These are phyloP conservation scores for Monsonia emarginata DNA, from an alignment of 441 rosid genomes.

Conservation along the genomic window DNA sequence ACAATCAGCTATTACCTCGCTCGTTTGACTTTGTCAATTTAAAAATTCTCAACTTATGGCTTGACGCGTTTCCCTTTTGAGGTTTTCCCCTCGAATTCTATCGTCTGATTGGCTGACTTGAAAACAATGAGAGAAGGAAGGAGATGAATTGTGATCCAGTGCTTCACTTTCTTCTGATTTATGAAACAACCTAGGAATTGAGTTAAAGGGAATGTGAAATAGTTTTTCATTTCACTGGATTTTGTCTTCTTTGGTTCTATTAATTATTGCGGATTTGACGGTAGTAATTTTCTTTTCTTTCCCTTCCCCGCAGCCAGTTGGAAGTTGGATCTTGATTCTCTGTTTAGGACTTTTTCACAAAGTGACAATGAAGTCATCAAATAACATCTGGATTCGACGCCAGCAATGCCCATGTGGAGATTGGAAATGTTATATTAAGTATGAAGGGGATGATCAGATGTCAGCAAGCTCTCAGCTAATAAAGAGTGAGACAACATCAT, in stretches of 20 bases:
- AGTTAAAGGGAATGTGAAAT: background rate
- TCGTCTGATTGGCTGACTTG: background rate
- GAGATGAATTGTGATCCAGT: background rate
- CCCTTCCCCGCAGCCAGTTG: constrained; percentile 12
- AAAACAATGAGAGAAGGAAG: background rate
- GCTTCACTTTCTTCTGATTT: background rate
- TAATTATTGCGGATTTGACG: background rate
- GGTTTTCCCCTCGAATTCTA: background rate
- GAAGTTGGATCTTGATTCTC: constrained; percentile 9
- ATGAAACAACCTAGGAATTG: background rate
- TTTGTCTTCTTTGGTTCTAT: background rate
- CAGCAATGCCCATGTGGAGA: constrained; percentile 95
- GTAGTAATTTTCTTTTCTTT: background rate
- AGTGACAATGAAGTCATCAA: constrained; percentile 45
- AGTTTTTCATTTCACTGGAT: background rate
- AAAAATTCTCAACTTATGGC: background rate
- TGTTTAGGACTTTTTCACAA: constrained; percentile 6
- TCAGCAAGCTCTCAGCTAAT: constrained; percentile 31
- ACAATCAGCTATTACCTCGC: background rate
- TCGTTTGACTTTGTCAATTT: too few relatives aligned
- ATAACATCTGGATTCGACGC: constrained; percentile 62
- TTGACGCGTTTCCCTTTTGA: background rate
- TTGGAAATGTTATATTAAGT: constrained; percentile 69
- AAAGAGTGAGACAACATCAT: constrained; percentile 42
- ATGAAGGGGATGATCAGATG: constrained; percentile 57